phyloP scores from a whole-genome alignment of 306 rosid species.

The Quercus alba region DNA sequence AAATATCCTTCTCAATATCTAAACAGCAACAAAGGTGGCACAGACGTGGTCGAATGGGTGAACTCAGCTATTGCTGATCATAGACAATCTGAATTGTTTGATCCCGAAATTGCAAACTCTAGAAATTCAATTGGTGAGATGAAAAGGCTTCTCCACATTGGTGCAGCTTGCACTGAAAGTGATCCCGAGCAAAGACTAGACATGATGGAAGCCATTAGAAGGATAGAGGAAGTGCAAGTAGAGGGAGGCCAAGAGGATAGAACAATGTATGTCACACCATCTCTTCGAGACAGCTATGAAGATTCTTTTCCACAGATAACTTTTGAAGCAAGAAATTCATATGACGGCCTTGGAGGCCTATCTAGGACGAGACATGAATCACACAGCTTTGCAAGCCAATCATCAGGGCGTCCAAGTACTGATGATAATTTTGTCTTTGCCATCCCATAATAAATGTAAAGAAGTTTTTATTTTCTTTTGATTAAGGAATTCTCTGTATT shows the following conservation, averaged over 20 bases:
- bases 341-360: slow-evolving; percentile 12
- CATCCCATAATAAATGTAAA: slow-evolving; percentile 17
- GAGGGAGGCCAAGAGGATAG: slow-evolving; percentile 19
- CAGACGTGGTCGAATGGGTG: slow-evolving; percentile 68
- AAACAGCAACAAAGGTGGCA: slow-evolving; percentile 54
- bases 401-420: slow-evolving; percentile 3
- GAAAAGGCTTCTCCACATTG: slow-evolving; percentile 49
- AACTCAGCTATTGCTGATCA: slow-evolving; percentile 49
- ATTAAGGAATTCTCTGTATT: neutral
- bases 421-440: slow-evolving; percentile 23
- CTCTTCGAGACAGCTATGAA: slow-evolving; percentile 34
- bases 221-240: slow-evolving; percentile 43
- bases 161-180: slow-evolving; percentile 57
- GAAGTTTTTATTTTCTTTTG: neutral
- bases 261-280: slow-evolving; percentile 36
- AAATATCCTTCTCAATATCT: slow-evolving; percentile 79
- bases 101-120: slow-evolving; percentile 48
- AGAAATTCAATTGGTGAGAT: slow-evolving; percentile 35
- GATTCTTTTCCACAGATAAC: slow-evolving; percentile 1
- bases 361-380: slow-evolving; percentile 23
- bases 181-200: slow-evolving; percentile 43
- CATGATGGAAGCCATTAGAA: slow-evolving; percentile 50
- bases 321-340: slow-evolving; percentile 3
- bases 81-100: slow-evolving; percentile 59
- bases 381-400: slow-evolving; percentile 16